These are phyloP conservation scores for Lactarius trivialis DNA, from an alignment of 768 basidiomycete genomes.

Conservation along the genomic window DNA sequence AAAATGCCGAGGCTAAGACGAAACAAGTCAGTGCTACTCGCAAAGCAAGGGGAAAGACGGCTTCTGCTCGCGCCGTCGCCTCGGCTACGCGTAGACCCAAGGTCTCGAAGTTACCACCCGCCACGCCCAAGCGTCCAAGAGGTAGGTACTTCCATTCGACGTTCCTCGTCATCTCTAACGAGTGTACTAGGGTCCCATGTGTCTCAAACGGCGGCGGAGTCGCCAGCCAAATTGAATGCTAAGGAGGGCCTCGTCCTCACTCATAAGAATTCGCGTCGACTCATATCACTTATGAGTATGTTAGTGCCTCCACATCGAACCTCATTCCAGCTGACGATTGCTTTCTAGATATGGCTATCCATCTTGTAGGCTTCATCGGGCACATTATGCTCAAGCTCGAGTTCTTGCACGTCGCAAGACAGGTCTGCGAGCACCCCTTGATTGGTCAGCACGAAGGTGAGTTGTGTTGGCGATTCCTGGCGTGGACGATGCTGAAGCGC, in stretches of 20 bases:
- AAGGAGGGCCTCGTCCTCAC: neutral
- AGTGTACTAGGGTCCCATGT: conserved; percentile 1
- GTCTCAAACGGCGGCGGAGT: neutral
- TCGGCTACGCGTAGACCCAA: conserved; percentile 14
- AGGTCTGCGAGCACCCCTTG: conserved; percentile 10
- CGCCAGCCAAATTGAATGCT: neutral
- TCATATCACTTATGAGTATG: conserved; percentile 17
- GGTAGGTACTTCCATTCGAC: neutral
- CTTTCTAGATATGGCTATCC: conserved; percentile 16
- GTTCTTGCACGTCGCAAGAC: conserved; percentile 17
- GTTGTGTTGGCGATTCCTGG: conserved; percentile 16
- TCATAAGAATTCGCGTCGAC: conserved; percentile 7
- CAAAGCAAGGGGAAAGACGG: conserved; percentile 15
- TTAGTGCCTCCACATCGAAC: neutral
- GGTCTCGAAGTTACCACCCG: conserved; percentile 26
- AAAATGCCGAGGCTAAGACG: conserved; percentile 4
- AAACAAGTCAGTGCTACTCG: conserved; percentile 12
- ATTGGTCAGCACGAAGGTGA: conserved; percentile 41
- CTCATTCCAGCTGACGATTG: neutral
- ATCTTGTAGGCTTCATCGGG: conserved; percentile 21
- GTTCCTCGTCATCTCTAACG: neutral
- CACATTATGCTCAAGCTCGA: conserved; percentile 21
- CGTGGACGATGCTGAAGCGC: neutral
- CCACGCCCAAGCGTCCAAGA: conserved; percentile 40
- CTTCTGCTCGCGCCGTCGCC: conserved; percentile 19